These are phyloP conservation scores for Bondarzewia mesenterica DNA, from an alignment of 1,284 basidiomycete genomes.

Conservation along the genomic window DNA sequence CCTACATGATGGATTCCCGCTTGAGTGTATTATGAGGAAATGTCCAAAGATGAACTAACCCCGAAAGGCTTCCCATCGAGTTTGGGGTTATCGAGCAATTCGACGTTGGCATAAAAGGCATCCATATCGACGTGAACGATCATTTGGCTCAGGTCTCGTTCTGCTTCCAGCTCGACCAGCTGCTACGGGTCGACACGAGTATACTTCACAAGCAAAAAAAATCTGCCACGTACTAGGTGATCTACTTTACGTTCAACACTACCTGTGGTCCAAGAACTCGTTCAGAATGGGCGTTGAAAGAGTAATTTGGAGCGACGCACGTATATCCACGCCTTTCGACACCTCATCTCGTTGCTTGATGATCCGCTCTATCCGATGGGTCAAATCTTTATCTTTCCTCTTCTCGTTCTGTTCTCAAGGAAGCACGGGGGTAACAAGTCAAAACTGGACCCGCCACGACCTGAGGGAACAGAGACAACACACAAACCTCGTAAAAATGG, in stretches of 20 bases:
- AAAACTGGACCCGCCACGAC: too few relatives aligned
- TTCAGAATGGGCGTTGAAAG: not conserved
- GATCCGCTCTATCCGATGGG: conserved; percentile 60
- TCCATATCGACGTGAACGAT: conserved; percentile 90
- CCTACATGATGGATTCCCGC: conserved; percentile 30
- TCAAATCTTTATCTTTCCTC: conserved; percentile 74
- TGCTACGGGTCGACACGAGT: conserved; percentile 21
- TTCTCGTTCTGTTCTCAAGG: conserved; percentile 76
- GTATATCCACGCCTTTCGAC: conserved; percentile 46
- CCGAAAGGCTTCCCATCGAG: conserved; percentile 84
- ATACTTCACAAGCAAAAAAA: not conserved
- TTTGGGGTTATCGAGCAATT: conserved; percentile 72
- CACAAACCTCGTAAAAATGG: conserved; percentile 69
- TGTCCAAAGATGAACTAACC: conserved; percentile 38
- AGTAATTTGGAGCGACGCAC: conserved; percentile 18
- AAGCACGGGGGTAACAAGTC: too few relatives aligned
- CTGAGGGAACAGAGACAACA: too few relatives aligned
- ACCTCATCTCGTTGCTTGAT: conserved; percentile 58
- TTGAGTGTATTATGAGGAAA: not conserved
- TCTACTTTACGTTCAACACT: conserved; percentile 48
- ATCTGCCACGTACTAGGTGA: conserved; percentile 31
- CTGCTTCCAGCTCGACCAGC: conserved; percentile 70
- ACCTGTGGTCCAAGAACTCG: conserved; percentile 21
- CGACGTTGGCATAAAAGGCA: conserved; percentile 70
- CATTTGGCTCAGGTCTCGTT: conserved; percentile 72